A percentile compares a stretch with the other conserved stretches of the same genome.
Evolutionary conservation across 148 eudicot species (phyloP).

Genomic region (Salicornia ramosissima): DNA sequence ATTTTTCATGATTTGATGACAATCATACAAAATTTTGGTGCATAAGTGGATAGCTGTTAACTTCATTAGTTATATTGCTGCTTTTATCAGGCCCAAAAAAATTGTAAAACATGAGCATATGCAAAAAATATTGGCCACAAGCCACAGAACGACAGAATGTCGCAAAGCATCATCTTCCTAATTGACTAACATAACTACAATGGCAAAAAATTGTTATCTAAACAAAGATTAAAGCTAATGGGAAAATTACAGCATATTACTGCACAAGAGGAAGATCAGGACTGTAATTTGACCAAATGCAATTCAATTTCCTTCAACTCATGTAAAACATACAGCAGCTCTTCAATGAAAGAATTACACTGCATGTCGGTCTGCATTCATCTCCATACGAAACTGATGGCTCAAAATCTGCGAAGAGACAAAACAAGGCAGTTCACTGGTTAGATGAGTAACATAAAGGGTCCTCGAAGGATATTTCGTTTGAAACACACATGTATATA

Average conservation of each 20-base stretch:
- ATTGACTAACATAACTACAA: neutral
- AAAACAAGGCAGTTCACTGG: neutral
- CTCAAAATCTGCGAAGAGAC: slow-evolving; percentile 19
- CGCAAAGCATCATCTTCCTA: slow-evolving; percentile 2
- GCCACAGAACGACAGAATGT: neutral
- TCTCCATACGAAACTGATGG: neutral
- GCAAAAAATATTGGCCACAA: slow-evolving; percentile 14
- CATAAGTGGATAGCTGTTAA: neutral
- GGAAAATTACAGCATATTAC: neutral
- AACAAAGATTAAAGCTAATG: neutral
- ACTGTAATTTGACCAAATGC: neutral
- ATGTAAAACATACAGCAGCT: slow-evolving; percentile 13
- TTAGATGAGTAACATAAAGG: neutral
- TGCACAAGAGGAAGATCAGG: slow-evolving; percentile 15
- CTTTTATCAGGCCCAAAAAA: slow-evolving; percentile 2
- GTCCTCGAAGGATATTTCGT: neutral
- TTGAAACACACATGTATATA: neutral
- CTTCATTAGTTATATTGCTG: slow-evolving; percentile 3
- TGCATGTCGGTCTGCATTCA: slow-evolving; percentile 9
- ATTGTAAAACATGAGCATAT: slow-evolving; percentile 12
- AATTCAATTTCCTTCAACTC: slow-evolving; percentile 4
- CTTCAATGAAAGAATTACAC: slow-evolving; percentile 3
- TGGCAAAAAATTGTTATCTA: neutral
- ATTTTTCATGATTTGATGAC: neutral
- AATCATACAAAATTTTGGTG: neutral